A percentile compares a stretch with the other conserved stretches of the same genome.
Conservation (phyloP, 106 monocot genomes). For the Ottelia alismoides region DNA sequence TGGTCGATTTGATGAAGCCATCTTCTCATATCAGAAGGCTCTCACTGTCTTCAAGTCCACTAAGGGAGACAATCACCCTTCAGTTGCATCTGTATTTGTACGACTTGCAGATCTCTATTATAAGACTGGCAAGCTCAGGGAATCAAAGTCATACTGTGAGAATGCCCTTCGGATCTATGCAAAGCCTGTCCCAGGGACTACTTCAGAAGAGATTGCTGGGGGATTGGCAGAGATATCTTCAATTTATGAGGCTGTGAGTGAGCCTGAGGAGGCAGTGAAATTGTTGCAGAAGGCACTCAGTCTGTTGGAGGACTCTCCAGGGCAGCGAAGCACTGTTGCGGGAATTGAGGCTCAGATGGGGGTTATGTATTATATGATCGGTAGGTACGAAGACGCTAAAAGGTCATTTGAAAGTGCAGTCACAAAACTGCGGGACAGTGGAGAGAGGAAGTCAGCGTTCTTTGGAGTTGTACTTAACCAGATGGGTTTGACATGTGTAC, state of each 20-base stretch:
- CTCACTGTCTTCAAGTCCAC: conserved; percentile 13
- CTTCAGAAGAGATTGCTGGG: conserved; percentile 54
- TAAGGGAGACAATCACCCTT: conserved; percentile 26
- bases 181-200: conserved; percentile 50
- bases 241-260: conserved; percentile 73
- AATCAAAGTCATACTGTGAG: conserved; percentile 75
- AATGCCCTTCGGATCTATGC: conserved; percentile 63
- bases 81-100: conserved; percentile 25
- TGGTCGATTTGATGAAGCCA: conserved; percentile 31
- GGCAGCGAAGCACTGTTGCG: conserved; percentile 73
- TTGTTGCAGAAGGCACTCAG: conserved; percentile 74
- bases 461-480: conserved; percentile 89
- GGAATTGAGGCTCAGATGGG: conserved; percentile 95
- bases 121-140: conserved; percentile 65
- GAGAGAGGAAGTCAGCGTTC: conserved; percentile 82
- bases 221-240: conserved; percentile 74
- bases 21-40: conserved; percentile 33
- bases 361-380: conserved; percentile 69
- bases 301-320: conserved; percentile 49
- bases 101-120: conserved; percentile 29
- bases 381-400: conserved; percentile 57
- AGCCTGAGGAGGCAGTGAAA: conserved; percentile 68
- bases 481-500: conserved; percentile 80
- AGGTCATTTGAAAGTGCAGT: conserved; percentile 44
- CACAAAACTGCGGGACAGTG: conserved; percentile 51